Base-by-base conservation (phyloP, 345 rosid genomes). In the Hibiscus mutabilis region DNA sequence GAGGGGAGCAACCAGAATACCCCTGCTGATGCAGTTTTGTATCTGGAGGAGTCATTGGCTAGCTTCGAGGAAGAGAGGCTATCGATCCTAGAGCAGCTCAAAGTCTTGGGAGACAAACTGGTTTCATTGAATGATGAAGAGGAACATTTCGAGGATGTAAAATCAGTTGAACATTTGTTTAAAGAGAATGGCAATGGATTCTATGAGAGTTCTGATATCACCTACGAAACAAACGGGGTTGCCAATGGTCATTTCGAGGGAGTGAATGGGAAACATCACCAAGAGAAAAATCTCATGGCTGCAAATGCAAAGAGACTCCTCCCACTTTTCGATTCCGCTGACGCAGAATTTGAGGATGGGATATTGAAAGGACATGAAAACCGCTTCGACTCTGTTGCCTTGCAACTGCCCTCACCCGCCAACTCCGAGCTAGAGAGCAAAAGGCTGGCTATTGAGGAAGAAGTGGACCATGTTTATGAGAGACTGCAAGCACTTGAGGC, bases 401-500 rank as follows among this genome's bases (percentile, higher is more conserved):
- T 62, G 46, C 60, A 71, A 12, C 74, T 76, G 68, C 72, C 79
- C 33, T 69, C 79, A 25, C 70, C 77, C 9, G 3, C 77, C 73
- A 77, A 77, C 68, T 65, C 74, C 37, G 87, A 66, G 70, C 67
- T 8, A 2, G 87, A 79, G 29, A 79, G 71, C 66, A 77, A 75
- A 77, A 77, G 72, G 78, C 64, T 72, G 1, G 77, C 83, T 0
- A 71, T 90, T 1, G 98, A 89, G 76, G 99, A 89, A 53, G 98
- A 88, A 65, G 88, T 92, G 55, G 94, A 92, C 70, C 89, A 87
- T 69, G 87, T 95, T 8, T 88, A 90, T 16, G 97, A 88, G 74
- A 89, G 97, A 76, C 83, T 95, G 58, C 97, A 86, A 78, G 96
- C 96, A 29, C 79, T 95, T 0, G 99, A 95, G 60, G 94, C 96